Percentiles rank a stretch among this genome's conserved stretches.
Conservation (phyloP, 352 stramenopile species). For the Paralagenidium karlingii region DNA sequence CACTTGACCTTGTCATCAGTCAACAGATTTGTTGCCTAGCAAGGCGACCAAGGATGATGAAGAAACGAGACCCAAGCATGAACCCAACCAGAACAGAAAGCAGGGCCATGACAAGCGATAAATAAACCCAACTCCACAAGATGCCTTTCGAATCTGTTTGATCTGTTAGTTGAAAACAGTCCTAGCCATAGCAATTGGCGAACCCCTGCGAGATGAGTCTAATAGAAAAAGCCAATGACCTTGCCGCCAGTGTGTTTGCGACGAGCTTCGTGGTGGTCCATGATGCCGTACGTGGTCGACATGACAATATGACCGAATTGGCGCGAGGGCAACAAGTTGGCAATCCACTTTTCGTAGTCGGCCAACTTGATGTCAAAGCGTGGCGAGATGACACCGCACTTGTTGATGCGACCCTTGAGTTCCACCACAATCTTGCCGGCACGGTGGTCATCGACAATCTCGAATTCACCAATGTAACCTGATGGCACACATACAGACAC, state of each 20-base stretch:
- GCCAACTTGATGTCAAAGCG: constrained; percentile 95
- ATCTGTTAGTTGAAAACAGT: no score
- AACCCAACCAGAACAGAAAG: no score
- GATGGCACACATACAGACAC: not conserved
- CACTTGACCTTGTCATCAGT: no score
- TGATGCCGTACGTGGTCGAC: constrained; percentile 84
- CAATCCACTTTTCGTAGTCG: constrained; percentile 99
- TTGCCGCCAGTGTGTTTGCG: constrained; percentile 99
- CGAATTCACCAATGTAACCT: constrained; percentile 99
- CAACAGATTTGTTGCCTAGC: no score
- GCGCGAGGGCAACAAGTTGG: constrained; percentile 97
- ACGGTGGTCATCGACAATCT: constrained; percentile 99
- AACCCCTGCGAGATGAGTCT: no score
- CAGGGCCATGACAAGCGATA: no score
- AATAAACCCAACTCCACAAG: no score
- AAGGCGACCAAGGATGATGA: no score
- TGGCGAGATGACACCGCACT: constrained; percentile 99
- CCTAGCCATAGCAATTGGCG: no score
- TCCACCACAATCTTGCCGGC: constrained; percentile 98
- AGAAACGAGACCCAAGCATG: no score
- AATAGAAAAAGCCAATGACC: constrained; percentile 99
- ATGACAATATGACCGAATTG: constrained; percentile 99
- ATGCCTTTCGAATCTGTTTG: no score
- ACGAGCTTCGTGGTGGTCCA: constrained; percentile 90
- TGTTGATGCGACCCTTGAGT: constrained; percentile 99